Evolutionary conservation across 2,329 filamentous ascomycete species (phyloP), one percentile per base, ranked within the genome.

Genomic region (Phoma sp.): DNA sequence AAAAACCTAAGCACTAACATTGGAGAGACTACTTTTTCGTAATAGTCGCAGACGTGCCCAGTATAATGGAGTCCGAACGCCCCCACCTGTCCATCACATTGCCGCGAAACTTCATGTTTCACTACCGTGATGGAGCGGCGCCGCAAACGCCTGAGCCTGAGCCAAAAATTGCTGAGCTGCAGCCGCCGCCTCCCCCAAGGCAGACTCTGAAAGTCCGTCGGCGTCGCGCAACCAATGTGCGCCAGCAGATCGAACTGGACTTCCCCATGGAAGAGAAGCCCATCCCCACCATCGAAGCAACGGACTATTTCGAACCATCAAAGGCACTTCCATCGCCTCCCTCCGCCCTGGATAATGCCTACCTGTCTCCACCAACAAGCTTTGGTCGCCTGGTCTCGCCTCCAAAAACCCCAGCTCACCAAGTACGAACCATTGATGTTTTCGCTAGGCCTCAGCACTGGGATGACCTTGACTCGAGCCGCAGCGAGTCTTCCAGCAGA

Each of bases 261-360:
- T 59, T 67, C 40, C 64, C 74, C 53, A 63, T 69, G 39, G 39
- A 64, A 10, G 61, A 67, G 42, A 59, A 52, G 44, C 74, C 77
- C 7, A 74, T 82, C 24, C 80, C 80, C 8, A 81, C 78, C 22
- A 82, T 83, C 42, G 80, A 82, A 63, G 75, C 78, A 48, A 77
- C 78, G 8, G 75, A 79, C 39, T 58, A 71, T 27, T 66, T 65
- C 7, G 67, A 70, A 39, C 51, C 60, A 22, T 62, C 66, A 6
- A 61, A 58, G 24, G 64, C 64, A 2, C 63, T 73, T 8, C 66
- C 68, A 3, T 58, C 66, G 2, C 60, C 67, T 33, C 58, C 65
- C 10, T 57, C 62, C 22, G 52, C 58, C 10, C 49, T 69, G 10
- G 66, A 78, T 53, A 73, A 71, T 36, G 66, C 66, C 11, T 77